These are phyloP conservation scores for Lichtheimia ornata DNA, from an alignment of 371 early-diverging fungal genomes.

Conservation along the genomic window DNA sequence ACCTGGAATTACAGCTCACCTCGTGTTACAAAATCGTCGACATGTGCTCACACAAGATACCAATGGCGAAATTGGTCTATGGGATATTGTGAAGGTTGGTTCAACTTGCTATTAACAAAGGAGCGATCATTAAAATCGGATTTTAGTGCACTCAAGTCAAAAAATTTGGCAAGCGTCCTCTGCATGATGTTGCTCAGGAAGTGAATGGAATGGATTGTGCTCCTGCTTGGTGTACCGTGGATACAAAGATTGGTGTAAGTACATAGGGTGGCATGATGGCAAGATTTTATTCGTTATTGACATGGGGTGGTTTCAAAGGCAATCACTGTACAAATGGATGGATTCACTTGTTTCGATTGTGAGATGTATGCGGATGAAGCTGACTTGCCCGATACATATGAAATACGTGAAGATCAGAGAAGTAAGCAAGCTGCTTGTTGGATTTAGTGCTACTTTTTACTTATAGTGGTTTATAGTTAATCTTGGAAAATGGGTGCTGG, in stretches of 20 bases:
- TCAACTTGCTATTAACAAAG: background rate
- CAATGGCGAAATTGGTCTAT: slow-evolving; percentile 76
- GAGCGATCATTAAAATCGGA: background rate
- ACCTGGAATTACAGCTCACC: slow-evolving; percentile 67
- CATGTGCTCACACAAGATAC: slow-evolving; percentile 88
- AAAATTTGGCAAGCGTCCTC: slow-evolving; percentile 56
- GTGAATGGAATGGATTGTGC: slow-evolving; percentile 78
- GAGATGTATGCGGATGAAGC: slow-evolving; percentile 84
- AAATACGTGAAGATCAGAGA: slow-evolving; percentile 70
- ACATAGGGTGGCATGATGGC: background rate
- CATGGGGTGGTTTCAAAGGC: slow-evolving; percentile 33
- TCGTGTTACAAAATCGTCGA: slow-evolving; percentile 81
- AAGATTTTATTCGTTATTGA: slow-evolving; percentile 1
- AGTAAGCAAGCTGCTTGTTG: slow-evolving; percentile 37
- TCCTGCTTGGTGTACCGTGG: slow-evolving; percentile 90
- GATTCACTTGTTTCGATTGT: slow-evolving; percentile 77
- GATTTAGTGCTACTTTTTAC: background rate
- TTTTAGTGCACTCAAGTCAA: slow-evolving; percentile 57
- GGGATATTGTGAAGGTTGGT: slow-evolving; percentile 84
- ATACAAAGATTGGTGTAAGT: slow-evolving; percentile 84
- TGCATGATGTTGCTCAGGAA: slow-evolving; percentile 64
- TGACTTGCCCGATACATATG: slow-evolving; percentile 47
- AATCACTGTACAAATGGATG: slow-evolving; percentile 86
- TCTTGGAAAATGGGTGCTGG: slow-evolving; percentile 84
- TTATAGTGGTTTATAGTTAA: slow-evolving; percentile 55